phyloP scores from a whole-genome alignment of 2,329 filamentous ascomycete genomes.

The Septoria linicola region DNA sequence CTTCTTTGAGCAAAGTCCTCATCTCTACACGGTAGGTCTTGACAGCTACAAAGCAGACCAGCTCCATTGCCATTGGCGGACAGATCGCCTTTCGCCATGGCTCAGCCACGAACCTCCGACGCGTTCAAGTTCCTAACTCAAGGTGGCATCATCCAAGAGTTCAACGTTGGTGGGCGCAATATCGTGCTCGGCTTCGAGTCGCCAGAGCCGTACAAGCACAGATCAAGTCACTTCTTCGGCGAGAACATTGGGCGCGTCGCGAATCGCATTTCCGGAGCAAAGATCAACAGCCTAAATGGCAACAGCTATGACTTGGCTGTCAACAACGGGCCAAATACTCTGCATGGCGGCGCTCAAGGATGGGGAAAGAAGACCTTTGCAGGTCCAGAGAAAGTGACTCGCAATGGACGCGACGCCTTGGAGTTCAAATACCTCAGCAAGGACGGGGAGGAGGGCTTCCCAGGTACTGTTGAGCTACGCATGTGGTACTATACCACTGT shows the following conservation, averaged over 20 bases:
- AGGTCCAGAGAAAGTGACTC: conserved; percentile 62
- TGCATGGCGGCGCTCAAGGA: conserved; percentile 58
- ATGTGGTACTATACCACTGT: conserved; percentile 77
- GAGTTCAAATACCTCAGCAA: conserved; percentile 60
- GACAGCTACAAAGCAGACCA: not conserved
- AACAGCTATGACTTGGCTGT: conserved; percentile 66
- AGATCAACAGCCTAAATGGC: conserved; percentile 70
- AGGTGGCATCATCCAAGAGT: conserved; percentile 77
- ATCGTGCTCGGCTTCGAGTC: conserved; percentile 85
- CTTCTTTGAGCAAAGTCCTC: not conserved
- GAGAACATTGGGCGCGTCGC: conserved; percentile 84
- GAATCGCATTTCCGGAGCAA: conserved; percentile 74
- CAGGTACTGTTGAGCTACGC: conserved; percentile 74
- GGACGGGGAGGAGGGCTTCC: conserved; percentile 87
- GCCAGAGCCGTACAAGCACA: conserved; percentile 68
- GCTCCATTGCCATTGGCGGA: not conserved
- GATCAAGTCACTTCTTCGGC: conserved; percentile 82
- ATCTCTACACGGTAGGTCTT: not conserved
- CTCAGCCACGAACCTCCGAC: conserved; percentile 27
- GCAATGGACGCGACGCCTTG: conserved; percentile 47
- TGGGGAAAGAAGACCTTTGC: conserved; percentile 81
- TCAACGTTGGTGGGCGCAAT: conserved; percentile 74
- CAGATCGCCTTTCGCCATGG: conserved; percentile 22
- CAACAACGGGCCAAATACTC: conserved; percentile 74
- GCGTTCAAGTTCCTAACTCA: conserved; percentile 68